Conservation (phyloP, 2,329 filamentous ascomycete species). For the Colletotrichum trifolii region DNA sequence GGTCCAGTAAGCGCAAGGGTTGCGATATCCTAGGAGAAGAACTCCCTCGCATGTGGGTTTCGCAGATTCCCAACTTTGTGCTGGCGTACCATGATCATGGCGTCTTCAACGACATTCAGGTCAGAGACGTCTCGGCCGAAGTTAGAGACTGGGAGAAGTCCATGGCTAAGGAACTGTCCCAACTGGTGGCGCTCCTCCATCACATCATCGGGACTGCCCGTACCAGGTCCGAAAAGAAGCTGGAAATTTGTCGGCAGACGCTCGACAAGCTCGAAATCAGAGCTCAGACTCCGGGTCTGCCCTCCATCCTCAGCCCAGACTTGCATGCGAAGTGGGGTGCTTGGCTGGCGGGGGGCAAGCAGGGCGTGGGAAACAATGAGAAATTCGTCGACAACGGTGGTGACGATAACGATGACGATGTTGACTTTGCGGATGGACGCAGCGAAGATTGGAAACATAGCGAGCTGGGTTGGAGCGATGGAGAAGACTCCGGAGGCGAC, state of each 20-base stretch:
- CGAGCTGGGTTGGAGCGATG: conserved; percentile 14
- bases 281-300: conserved; percentile 14
- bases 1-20: conserved; percentile 42
- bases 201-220: conserved; percentile 25
- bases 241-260: conserved; percentile 27
- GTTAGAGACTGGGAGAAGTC: conserved; percentile 50
- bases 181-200: conserved; percentile 43
- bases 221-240: not conserved
- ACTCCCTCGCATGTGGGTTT: conserved; percentile 55
- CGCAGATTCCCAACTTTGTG: conserved; percentile 52
- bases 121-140: conserved; percentile 45
- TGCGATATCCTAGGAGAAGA: conserved; percentile 48
- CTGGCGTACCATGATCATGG: conserved; percentile 53
- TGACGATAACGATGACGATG: not conserved
- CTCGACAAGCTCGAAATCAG: conserved; percentile 1
- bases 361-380: not conserved
- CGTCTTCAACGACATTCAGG: conserved; percentile 48
- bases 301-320: conserved; percentile 10
- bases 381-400: not conserved
- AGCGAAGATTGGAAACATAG: not conserved
- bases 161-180: conserved; percentile 44
- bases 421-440: not conserved
- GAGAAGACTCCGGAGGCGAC: conserved; percentile 16
- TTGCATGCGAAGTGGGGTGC: conserved; percentile 11
- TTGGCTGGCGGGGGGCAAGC: not conserved